Conservation (phyloP, 2,329 filamentous ascomycete species). For the Clarireedia homoeocarpa region DNA sequence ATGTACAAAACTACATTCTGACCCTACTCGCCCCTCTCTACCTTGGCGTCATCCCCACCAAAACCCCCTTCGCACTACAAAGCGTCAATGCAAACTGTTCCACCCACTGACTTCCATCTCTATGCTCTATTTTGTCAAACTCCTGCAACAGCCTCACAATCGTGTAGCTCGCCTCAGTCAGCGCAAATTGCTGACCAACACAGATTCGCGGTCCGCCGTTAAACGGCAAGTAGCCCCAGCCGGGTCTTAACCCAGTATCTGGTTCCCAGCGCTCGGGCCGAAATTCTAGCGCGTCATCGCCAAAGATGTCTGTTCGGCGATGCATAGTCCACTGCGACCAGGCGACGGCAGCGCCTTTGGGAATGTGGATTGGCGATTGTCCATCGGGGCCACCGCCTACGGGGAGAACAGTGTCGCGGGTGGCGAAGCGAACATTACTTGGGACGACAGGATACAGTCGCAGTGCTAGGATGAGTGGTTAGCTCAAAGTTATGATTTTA, state of each 20-base stretch:
- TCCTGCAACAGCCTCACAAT: slow-evolving; percentile 29
- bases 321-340: slow-evolving; percentile 31
- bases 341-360: slow-evolving; percentile 14
- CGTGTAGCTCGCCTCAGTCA: slow-evolving; percentile 30
- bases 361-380: slow-evolving; percentile 22
- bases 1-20: too few relatives aligned
- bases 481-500: neutral
- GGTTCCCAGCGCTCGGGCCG: slow-evolving; percentile 36
- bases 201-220: slow-evolving; percentile 32
- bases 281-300: slow-evolving; percentile 32
- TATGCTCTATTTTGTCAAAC: slow-evolving; percentile 25
- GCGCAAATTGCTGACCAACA: slow-evolving; percentile 31
- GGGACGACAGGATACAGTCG: slow-evolving; percentile 46
- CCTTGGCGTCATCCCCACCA: slow-evolving; percentile 26
- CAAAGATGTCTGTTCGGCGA: slow-evolving; percentile 33
- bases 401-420: slow-evolving; percentile 33
- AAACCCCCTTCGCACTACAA: slow-evolving; percentile 13
- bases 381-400: slow-evolving; percentile 29
- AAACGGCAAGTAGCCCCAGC: slow-evolving; percentile 42
- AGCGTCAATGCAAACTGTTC: slow-evolving; percentile 17
- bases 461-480: slow-evolving; percentile 31
- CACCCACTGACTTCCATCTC: slow-evolving; percentile 15
- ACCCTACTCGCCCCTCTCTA: slow-evolving; percentile 32
- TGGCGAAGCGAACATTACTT: slow-evolving; percentile 41
- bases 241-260: slow-evolving; percentile 21